Base-by-base conservation (phyloP, 2,329 filamentous ascomycete species). In the Blastomyces parvus region DNA sequence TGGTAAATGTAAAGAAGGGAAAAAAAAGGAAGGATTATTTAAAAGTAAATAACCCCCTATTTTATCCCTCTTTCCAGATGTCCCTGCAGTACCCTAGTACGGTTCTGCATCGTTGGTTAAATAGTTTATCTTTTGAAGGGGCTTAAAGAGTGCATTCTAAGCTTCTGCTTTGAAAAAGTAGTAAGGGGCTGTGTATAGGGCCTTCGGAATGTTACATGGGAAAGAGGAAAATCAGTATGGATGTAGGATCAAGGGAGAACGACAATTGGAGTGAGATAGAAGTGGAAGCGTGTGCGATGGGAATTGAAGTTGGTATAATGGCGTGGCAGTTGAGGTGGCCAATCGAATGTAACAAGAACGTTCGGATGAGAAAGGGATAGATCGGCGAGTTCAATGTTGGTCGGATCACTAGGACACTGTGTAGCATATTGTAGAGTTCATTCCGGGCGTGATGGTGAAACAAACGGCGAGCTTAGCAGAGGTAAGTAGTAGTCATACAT, bases 51-150 rank as follows among this genome's bases (percentile, higher is more conserved):
- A 80, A 86, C 84, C 22, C n/a, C 22, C n/a, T 22, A 27, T 42
- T 22, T 42, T 8, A n/a, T 27, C 25, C 22, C 36, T 1, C 36
- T 58, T 58, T 40, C 55, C 36, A 81, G 78, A 78, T 83, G 85
- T 80, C 83, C 88, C 83, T 87, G 88, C 87, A 83, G 82, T 82
- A 87, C 84, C 81, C 83, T 27, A 53, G 83, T 78, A 81, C 85
- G 85, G 76, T 73, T 73, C 83, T 86, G 87, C 87, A 89, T 86
- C 88, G 84, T 81, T 88, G 87, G 87, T 78, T 74, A 67, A 46
- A 46, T 25, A 17, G 7, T 57, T 40, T 46, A 22, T 13, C 19
- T 56, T 38, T 22, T 56, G 8, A 27, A 27, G 36, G 36, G 36
- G 36, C 1, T 2, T 11, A 11, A 38, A 3, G 8, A 13, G 22